These are phyloP conservation scores for Aspergillus aculeatus DNA, from an alignment of 2,329 filamentous ascomycete genomes.

Conservation along the genomic window DNA sequence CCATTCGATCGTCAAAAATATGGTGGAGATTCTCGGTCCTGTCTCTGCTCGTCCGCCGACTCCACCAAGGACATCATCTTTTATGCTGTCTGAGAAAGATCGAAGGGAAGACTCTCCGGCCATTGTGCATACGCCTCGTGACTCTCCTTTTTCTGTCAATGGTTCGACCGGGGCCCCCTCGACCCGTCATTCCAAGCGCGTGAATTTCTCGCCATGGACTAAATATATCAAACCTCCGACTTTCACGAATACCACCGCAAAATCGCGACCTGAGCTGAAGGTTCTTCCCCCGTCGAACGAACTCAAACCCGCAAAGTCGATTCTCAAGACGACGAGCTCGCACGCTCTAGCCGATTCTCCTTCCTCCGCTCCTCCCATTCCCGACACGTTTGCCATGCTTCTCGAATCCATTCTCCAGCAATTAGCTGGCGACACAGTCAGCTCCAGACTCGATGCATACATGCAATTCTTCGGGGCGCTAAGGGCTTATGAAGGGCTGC, in stretches of 20 bases:
- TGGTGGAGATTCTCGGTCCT: slow-evolving; percentile 47
- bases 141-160: slow-evolving; percentile 45
- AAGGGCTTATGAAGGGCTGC: slow-evolving; percentile 78
- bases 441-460: slow-evolving; percentile 80
- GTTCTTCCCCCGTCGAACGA: slow-evolving; percentile 51
- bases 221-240: slow-evolving; percentile 53
- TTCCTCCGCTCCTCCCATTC: slow-evolving; percentile 48
- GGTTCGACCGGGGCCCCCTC: slow-evolving; percentile 35
- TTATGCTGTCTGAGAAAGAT: slow-evolving; percentile 35
- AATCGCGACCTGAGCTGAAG: slow-evolving; percentile 45
- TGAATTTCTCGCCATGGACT: slow-evolving; percentile 61
- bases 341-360: slow-evolving; percentile 43
- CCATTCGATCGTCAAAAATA: slow-evolving; percentile 30
- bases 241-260: slow-evolving; percentile 28
- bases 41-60: slow-evolving; percentile 56
- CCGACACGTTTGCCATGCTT: slow-evolving; percentile 70
- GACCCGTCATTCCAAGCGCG: slow-evolving; percentile 53
- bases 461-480: slow-evolving; percentile 72
- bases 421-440: slow-evolving; percentile 70
- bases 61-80: slow-evolving; percentile 49
- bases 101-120: slow-evolving; percentile 37
- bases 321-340: slow-evolving; percentile 68
- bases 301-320: slow-evolving; percentile 64
- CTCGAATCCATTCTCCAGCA: slow-evolving; percentile 81
- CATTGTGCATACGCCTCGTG: slow-evolving; percentile 39